These are phyloP conservation scores for Iris pallida DNA, from an alignment of 116 monocot species.

Conservation along the genomic window DNA sequence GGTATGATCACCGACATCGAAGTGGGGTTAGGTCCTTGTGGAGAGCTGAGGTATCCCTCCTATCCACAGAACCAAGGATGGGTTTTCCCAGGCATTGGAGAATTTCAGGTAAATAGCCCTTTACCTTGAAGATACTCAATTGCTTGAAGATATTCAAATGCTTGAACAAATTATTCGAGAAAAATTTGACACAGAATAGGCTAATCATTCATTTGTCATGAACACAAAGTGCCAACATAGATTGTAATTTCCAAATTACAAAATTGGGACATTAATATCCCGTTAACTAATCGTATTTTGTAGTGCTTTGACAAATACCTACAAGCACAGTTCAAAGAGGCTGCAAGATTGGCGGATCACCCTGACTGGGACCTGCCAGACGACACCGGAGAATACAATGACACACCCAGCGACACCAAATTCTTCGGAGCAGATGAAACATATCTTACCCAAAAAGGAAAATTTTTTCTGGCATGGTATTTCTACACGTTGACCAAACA, in stretches of 20 bases:
- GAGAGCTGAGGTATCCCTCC: constrained; percentile 56
- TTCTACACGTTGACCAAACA: constrained; percentile 47
- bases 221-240: no score
- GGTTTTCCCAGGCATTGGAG: constrained; percentile 49
- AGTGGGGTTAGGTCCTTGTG: constrained; percentile 48
- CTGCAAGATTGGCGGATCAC: constrained; percentile 33
- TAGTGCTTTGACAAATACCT: constrained; percentile 58
- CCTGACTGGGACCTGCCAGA: constrained; percentile 46
- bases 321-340: constrained; percentile 32
- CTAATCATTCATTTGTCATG: no score
- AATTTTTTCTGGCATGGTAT: constrained; percentile 58
- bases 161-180: no score
- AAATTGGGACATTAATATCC: no score
- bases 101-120: constrained; percentile 3
- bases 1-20: constrained; percentile 41
- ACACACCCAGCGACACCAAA: constrained; percentile 30
- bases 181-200: no score
- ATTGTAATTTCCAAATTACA: no score
- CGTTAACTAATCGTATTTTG: background rate
- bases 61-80: constrained; percentile 43
- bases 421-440: constrained; percentile 33
- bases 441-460: constrained; percentile 27
- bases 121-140: no score
- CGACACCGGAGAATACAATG: constrained; percentile 55
- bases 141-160: no score